Percentiles rank a stretch among this genome's conserved stretches.
These are phyloP conservation scores for Lentinula aciculospora DNA, from an alignment of 768 basidiomycete genomes.

Conservation along the genomic window DNA sequence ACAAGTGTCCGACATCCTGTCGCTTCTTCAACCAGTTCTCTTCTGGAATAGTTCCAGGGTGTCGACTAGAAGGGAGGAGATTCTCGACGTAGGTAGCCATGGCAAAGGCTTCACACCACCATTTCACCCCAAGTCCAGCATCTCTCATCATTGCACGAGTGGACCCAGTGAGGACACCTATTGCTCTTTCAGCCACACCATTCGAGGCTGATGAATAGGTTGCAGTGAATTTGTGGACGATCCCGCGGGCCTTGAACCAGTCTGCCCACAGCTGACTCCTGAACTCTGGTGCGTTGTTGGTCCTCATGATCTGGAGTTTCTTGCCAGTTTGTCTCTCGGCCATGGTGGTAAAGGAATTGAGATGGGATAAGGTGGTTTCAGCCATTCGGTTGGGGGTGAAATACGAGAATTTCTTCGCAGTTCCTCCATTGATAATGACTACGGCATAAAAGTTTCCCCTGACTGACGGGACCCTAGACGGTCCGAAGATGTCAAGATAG, in stretches of 20 bases:
- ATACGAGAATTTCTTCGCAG: background rate
- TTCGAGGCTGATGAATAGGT: slow-evolving; percentile 7
- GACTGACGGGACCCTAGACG: background rate
- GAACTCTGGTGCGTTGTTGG: slow-evolving; percentile 21
- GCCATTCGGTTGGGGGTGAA: slow-evolving; percentile 8
- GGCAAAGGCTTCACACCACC: slow-evolving; percentile 6
- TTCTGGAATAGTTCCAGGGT: background rate
- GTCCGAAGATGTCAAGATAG: slow-evolving; percentile 13
- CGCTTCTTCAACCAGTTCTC: background rate
- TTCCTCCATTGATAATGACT: background rate
- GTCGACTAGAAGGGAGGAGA: background rate
- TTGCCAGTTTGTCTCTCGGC: background rate
- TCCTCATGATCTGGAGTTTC: slow-evolving; percentile 4
- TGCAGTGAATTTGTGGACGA: background rate
- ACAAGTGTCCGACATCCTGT: slow-evolving; percentile 11
- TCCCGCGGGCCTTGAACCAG: slow-evolving; percentile 4
- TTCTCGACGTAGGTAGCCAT: background rate
- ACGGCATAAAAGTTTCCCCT: slow-evolving; percentile 7
- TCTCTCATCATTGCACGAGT: slow-evolving; percentile 7
- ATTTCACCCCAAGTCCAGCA: slow-evolving; percentile 6
- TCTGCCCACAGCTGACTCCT: slow-evolving; percentile 6
- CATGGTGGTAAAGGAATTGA: background rate
- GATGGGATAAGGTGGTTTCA: background rate
- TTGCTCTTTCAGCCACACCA: slow-evolving; percentile 9
- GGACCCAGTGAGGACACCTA: background rate